phyloP scores from a whole-genome alignment of 106 monocot genomes.

The Acorus gramineus region DNA sequence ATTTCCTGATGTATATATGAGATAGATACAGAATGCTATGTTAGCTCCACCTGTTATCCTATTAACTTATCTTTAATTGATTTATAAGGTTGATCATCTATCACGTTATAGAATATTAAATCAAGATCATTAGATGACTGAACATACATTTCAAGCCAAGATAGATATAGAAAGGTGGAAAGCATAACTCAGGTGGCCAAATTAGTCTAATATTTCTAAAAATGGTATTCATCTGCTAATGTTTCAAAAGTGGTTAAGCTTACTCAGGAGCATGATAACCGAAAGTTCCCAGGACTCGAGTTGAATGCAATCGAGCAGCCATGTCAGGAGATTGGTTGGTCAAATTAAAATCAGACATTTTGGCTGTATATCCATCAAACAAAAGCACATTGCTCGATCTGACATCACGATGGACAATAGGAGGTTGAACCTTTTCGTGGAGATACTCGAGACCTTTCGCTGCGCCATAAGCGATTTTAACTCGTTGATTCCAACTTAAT shows the following conservation, averaged over 20 bases:
- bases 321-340: slow-evolving; percentile 63
- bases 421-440: slow-evolving; percentile 59
- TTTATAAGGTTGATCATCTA: too few species aligned
- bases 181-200: background rate
- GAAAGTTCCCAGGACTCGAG: slow-evolving; percentile 63
- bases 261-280: slow-evolving; percentile 87
- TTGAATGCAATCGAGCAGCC: slow-evolving; percentile 63
- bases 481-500: slow-evolving; percentile 49
- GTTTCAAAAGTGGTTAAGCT: background rate
- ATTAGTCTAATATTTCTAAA: background rate
- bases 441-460: slow-evolving; percentile 68
- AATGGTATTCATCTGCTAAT: background rate
- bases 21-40: too few species aligned
- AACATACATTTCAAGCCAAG: too few species aligned
- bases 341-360: slow-evolving; percentile 61
- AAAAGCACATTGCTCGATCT: slow-evolving; percentile 80
- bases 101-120: too few species aligned
- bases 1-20: too few species aligned
- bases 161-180: background rate
- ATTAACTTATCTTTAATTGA: too few species aligned
- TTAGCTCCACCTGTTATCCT: too few species aligned
- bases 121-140: too few species aligned
- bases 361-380: slow-evolving; percentile 48
- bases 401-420: slow-evolving; percentile 53
- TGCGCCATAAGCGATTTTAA: slow-evolving; percentile 59